These are phyloP conservation scores for Mentha longifolia DNA, from an alignment of 257 asterid species.

Conservation along the genomic window DNA sequence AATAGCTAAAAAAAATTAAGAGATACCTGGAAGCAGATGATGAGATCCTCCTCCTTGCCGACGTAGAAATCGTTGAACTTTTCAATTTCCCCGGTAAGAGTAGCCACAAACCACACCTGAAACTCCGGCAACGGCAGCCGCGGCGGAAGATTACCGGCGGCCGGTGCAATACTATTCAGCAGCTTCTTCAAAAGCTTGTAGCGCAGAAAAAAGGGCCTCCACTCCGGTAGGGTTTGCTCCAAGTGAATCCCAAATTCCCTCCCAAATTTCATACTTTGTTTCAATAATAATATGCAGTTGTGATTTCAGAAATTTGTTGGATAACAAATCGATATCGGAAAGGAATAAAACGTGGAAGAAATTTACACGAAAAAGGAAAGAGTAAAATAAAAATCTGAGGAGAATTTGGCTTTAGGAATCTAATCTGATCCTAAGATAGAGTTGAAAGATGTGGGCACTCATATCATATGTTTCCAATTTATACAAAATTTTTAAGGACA, in stretches of 20 bases:
- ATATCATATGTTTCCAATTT: background rate
- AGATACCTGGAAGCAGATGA: conserved; percentile 82
- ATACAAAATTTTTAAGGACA: conserved; percentile 5
- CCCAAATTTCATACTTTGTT: conserved; percentile 72
- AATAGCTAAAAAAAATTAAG: background rate
- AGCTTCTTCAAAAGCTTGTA: conserved; percentile 89
- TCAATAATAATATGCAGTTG: background rate
- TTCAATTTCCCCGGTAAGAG: conserved; percentile 73
- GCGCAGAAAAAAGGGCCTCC: conserved; percentile 86
- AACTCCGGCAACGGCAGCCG: conserved; percentile 44
- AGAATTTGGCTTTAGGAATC: conserved; percentile 36
- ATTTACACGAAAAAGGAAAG: conserved; percentile 2
- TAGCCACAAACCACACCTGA: conserved; percentile 71
- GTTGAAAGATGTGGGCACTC: background rate
- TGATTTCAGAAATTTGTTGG: background rate
- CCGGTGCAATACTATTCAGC: conserved; percentile 57
- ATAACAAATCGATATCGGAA: background rate
- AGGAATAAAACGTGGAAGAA: background rate
- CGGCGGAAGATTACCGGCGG: conserved; percentile 34
- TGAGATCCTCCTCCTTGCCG: conserved; percentile 91
- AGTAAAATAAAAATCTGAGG: background rate
- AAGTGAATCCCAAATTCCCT: conserved; percentile 73
- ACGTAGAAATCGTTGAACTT: conserved; percentile 97
- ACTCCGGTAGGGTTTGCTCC: conserved; percentile 83
- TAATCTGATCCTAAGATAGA: conserved; percentile 28